A percentile compares a stretch with the other conserved stretches of the same genome.
phyloP scores from a whole-genome alignment of 495 filamentous ascomycete genomes.

The Penicillium antarcticum region DNA sequence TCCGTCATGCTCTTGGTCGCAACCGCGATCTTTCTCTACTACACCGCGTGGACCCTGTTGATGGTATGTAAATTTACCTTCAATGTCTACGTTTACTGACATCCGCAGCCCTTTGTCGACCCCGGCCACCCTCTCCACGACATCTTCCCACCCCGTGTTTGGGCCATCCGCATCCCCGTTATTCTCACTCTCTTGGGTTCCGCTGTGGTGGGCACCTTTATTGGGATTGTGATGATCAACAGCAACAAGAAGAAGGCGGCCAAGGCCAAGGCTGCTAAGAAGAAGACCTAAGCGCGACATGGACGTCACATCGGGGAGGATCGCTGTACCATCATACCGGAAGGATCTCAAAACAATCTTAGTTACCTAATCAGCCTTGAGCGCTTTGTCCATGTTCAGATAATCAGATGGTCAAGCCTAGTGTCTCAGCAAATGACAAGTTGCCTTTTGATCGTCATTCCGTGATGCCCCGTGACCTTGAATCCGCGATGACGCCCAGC shows the following conservation, averaged over 20 bases:
- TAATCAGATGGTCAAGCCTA: no score
- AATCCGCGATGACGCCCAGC: conserved; percentile 5
- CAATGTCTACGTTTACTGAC: background rate
- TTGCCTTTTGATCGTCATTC: no score
- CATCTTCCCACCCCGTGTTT: conserved; percentile 95
- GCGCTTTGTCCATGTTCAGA: background rate
- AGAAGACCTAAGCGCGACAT: conserved; percentile 56
- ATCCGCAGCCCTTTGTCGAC: conserved; percentile 90
- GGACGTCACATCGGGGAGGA: background rate
- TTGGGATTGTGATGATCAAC: conserved; percentile 97
- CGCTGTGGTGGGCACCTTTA: conserved; percentile 93
- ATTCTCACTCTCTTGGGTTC: conserved; percentile 89
- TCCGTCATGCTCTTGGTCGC: conserved; percentile 96
- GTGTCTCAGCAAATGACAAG: no score
- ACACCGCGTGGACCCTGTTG: conserved; percentile 94
- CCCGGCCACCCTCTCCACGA: conserved; percentile 87
- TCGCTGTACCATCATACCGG: conserved; percentile 1
- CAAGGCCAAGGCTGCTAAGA: conserved; percentile 77
- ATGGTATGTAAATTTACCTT: conserved; percentile 61
- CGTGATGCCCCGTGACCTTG: conserved; percentile 1
- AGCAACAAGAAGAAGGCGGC: conserved; percentile 96
- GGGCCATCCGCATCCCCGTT: conserved; percentile 97
- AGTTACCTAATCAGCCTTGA: background rate
- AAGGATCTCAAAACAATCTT: conserved; percentile 5
- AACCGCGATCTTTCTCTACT: conserved; percentile 95